Evolutionary conservation across 106 monocot genomes (phyloP).

Genomic region (Platanthera zijinensis): DNA sequence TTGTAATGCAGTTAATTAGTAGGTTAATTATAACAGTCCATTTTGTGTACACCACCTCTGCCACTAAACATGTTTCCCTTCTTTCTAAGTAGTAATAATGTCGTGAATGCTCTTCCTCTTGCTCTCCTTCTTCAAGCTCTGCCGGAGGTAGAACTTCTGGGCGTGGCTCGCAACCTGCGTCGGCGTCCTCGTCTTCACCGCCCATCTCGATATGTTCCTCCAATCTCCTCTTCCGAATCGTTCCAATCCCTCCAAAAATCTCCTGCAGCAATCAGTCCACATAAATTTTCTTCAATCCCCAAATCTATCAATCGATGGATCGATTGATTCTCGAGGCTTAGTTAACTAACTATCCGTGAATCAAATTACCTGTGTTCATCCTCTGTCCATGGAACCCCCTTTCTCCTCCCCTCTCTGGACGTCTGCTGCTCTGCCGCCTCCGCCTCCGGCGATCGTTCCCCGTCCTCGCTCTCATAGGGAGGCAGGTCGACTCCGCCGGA

Average conservation of each 20-base stretch:
- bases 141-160: conserved; percentile 42
- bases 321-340: too few species aligned
- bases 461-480: conserved; percentile 5
- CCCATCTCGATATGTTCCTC: conserved; percentile 52
- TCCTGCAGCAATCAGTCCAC: conserved; percentile 5
- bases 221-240: conserved; percentile 52
- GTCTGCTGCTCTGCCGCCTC: background rate
- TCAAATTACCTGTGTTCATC: conserved; percentile 39
- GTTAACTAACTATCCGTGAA: background rate
- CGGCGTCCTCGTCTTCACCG: conserved; percentile 47
- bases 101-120: conserved; percentile 65
- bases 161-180: conserved; percentile 62
- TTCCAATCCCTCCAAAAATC: conserved; percentile 35
- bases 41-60: too few species aligned
- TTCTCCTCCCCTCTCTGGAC: conserved; percentile 21
- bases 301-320: background rate
- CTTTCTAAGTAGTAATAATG: conserved; percentile 14
- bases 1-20: too few species aligned
- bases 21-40: too few species aligned
- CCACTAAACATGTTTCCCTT: too few species aligned
- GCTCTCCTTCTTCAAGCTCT: conserved; percentile 17
- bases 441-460: background rate
- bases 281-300: background rate
- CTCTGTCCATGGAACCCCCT: conserved; percentile 42
- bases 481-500: conserved; percentile 35